A percentile compares a stretch with the other conserved stretches of the same genome.
Evolutionary conservation across 73 alveolate genomes (phyloP).

Genomic region (Paramecium sexaurelia): DNA sequence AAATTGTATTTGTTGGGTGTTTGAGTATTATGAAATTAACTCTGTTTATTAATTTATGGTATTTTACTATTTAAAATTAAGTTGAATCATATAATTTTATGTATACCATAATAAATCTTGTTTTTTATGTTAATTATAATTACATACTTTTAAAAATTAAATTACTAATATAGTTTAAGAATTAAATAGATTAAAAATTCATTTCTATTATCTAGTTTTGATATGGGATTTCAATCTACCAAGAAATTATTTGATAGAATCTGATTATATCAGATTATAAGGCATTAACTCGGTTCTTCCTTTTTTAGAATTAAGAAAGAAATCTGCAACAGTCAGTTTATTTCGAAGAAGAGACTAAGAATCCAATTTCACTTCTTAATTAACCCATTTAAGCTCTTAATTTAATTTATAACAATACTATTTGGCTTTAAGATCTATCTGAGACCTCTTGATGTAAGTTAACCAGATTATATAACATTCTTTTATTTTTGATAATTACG

Average conservation of each 20-base stretch:
- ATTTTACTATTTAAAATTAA: not conserved
- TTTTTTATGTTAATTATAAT: not conserved
- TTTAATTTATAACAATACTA: not conserved
- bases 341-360: not conserved
- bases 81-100: not conserved
- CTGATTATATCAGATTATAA: not conserved
- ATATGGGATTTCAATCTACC: constrained; percentile 13
- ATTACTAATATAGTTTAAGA: not conserved
- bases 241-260: not conserved
- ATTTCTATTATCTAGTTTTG: not conserved
- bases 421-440: not conserved
- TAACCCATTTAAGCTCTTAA: not conserved
- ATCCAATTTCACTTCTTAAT: constrained; percentile 3
- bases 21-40: no score
- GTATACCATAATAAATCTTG: not conserved
- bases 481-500: constrained; percentile 9
- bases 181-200: not conserved
- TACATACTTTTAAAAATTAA: no score
- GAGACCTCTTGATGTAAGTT: constrained; percentile 30
- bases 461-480: not conserved
- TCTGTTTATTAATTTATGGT: not conserved
- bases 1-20: not conserved
- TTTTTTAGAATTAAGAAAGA: not conserved
- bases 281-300: not conserved
- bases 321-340: constrained; percentile 3